A percentile compares a stretch with the other conserved stretches of the same genome.
phyloP scores from a whole-genome alignment of 2,329 filamentous ascomycete genomes.

The Fusarium albosuccineum region DNA sequence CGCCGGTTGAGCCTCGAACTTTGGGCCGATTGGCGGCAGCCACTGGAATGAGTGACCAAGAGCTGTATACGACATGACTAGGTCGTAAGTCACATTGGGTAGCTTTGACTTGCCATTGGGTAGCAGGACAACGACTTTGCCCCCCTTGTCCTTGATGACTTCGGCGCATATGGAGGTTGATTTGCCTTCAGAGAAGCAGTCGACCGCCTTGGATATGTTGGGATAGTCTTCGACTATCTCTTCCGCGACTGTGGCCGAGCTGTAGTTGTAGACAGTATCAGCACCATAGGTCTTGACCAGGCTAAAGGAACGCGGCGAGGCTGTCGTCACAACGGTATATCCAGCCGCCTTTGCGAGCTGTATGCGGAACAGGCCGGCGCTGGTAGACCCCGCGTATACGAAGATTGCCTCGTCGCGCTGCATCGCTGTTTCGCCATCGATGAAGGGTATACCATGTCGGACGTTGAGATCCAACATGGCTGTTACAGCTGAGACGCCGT shows the following conservation, averaged over 20 bases:
- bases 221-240: slow-evolving; percentile 41
- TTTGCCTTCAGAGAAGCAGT: slow-evolving; percentile 50
- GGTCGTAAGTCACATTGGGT: slow-evolving; percentile 35
- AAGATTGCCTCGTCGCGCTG: slow-evolving; percentile 49
- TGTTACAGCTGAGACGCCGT: slow-evolving; percentile 41
- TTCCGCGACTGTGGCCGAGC: slow-evolving; percentile 19
- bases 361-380: slow-evolving; percentile 60
- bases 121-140: slow-evolving; percentile 48
- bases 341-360: slow-evolving; percentile 60
- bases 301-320: slow-evolving; percentile 57
- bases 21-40: slow-evolving; percentile 46
- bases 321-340: slow-evolving; percentile 59
- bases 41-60: slow-evolving; percentile 44
- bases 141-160: slow-evolving; percentile 43
- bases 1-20: slow-evolving; percentile 44
- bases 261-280: slow-evolving; percentile 58
- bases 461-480: slow-evolving; percentile 44
- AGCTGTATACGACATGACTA: slow-evolving; percentile 44
- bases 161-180: slow-evolving; percentile 48
- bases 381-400: slow-evolving; percentile 63
- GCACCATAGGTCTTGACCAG: slow-evolving; percentile 60
- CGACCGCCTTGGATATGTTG: slow-evolving; percentile 46
- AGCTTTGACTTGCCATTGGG: slow-evolving; percentile 34
- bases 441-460: slow-evolving; percentile 40
- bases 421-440: background rate